Evolutionary conservation across 108 stramenopile genomes (phyloP).

Genomic region (Ochromonas danica): DNA sequence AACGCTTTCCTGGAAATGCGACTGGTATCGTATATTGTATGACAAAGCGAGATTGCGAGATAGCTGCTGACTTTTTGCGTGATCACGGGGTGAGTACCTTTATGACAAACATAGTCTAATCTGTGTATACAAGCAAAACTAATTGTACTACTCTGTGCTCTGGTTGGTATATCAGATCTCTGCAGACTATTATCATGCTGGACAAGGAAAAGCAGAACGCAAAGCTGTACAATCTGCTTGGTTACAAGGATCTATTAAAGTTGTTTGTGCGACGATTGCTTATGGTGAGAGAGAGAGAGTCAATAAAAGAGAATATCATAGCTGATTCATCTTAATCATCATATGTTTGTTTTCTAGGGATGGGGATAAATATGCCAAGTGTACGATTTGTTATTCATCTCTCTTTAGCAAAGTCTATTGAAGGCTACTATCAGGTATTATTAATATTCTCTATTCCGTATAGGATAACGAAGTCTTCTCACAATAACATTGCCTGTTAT

Average conservation of each 20-base stretch:
- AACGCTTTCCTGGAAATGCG: slow-evolving; percentile 31
- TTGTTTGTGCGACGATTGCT: slow-evolving; percentile 43
- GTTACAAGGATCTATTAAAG: slow-evolving; percentile 76
- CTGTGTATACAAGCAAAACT: too few relatives aligned
- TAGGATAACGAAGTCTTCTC: not conserved
- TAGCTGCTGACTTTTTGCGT: slow-evolving; percentile 52
- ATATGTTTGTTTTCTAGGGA: not conserved
- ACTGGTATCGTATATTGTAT: slow-evolving; percentile 88
- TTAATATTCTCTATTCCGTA: not conserved
- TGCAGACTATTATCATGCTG: slow-evolving; percentile 46
- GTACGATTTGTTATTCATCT: slow-evolving; percentile 85
- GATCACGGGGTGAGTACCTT: not conserved
- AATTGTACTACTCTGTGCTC: not conserved
- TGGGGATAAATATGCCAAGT: slow-evolving; percentile 75
- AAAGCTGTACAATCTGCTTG: slow-evolving; percentile 79
- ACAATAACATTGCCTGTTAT: not conserved
- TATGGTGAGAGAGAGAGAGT: slow-evolving; percentile 33
- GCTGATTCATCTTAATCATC: too few relatives aligned
- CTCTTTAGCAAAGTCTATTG: slow-evolving; percentile 74
- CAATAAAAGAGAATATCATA: too few relatives aligned
- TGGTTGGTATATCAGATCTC: not conserved
- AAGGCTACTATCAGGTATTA: slow-evolving; percentile 74
- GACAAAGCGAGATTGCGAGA: slow-evolving; percentile 88
- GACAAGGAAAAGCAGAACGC: slow-evolving; percentile 55
- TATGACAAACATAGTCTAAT: too few relatives aligned